A percentile compares a stretch with the other conserved stretches of the same genome.
These are phyloP conservation scores for Lentinula guzmanii DNA, from an alignment of 768 basidiomycete species.

Conservation along the genomic window DNA sequence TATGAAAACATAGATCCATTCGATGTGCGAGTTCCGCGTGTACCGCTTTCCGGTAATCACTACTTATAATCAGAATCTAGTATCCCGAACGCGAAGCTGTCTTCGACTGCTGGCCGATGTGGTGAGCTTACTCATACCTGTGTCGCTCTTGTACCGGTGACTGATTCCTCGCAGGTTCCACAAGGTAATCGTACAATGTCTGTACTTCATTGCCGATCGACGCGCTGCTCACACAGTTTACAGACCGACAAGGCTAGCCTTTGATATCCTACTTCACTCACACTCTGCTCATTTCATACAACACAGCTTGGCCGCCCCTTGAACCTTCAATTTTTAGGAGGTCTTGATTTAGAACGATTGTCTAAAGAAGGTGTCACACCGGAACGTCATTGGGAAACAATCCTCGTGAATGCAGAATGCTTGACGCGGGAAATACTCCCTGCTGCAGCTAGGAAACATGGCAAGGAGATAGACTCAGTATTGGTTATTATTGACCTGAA, in stretches of 20 bases:
- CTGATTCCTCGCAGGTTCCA: conserved; percentile 37
- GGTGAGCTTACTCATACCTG: conserved; percentile 14
- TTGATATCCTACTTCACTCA: not conserved
- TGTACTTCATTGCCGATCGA: not conserved
- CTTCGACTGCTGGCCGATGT: conserved; percentile 75
- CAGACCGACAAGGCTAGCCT: conserved; percentile 63
- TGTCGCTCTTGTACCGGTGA: not conserved
- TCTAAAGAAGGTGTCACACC: conserved; percentile 50
- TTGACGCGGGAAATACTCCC: conserved; percentile 64
- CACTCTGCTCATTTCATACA: not conserved
- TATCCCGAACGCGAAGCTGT: conserved; percentile 65
- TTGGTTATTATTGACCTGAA: conserved; percentile 68
- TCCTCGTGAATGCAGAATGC: conserved; percentile 62
- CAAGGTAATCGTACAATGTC: conserved; percentile 38
- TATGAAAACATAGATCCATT: conserved; percentile 29
- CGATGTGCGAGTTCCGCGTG: conserved; percentile 42
- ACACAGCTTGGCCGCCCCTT: conserved; percentile 63
- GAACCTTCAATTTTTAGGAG: conserved; percentile 60
- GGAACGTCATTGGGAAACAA: conserved; percentile 55
- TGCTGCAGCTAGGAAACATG: conserved; percentile 52
- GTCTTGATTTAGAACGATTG: conserved; percentile 51
- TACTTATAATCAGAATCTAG: conserved; percentile 24
- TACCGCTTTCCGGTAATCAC: not conserved
- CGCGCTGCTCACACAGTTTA: not conserved
- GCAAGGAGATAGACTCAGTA: conserved; percentile 39